Evolutionary conservation across 139 green algal genomes (phyloP).

Genomic region (Chlorella ohadii): DNA sequence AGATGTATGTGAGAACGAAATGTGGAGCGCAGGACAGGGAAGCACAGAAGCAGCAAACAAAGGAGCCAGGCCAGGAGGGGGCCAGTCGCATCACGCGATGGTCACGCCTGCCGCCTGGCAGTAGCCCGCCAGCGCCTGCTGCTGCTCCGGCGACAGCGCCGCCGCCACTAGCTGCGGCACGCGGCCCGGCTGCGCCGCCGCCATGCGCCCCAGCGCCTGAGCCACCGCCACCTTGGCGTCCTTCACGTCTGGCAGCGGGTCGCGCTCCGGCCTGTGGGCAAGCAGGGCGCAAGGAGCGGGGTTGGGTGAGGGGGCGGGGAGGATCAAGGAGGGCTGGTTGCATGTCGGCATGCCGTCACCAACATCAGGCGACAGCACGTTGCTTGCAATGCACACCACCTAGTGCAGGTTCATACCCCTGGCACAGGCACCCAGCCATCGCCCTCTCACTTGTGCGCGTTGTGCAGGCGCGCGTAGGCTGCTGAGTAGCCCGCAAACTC

Average conservation of each 20-base stretch:
- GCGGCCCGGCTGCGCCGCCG: slow-evolving; percentile 32
- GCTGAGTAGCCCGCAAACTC: slow-evolving; percentile 73
- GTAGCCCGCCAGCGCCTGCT: slow-evolving; percentile 46
- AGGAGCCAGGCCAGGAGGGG: too few relatives aligned
- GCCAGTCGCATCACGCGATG: slow-evolving; percentile 24
- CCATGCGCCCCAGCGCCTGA: slow-evolving; percentile 36
- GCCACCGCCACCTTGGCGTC: slow-evolving; percentile 59
- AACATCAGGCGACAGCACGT: too few relatives aligned
- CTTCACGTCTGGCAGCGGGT: slow-evolving; percentile 52
- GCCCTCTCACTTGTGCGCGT: slow-evolving; percentile 64
- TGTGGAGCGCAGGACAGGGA: neutral
- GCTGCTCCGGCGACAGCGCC: slow-evolving; percentile 35
- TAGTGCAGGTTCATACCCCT: too few relatives aligned
- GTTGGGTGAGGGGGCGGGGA: neutral
- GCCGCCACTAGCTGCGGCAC: slow-evolving; percentile 37
- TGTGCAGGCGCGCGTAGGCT: slow-evolving; percentile 83
- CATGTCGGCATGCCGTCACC: too few relatives aligned
- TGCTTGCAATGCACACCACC: too few relatives aligned
- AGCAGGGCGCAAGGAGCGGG: neutral
- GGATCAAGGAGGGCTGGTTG: too few relatives aligned
- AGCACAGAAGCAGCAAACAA: neutral
- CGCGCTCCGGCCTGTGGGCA: slow-evolving; percentile 28
- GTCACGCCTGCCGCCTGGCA: slow-evolving; percentile 33
- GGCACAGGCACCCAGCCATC: too few relatives aligned
- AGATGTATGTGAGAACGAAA: neutral